phyloP scores from a whole-genome alignment of 495 filamentous ascomycete species.

The Neurospora sp. region DNA sequence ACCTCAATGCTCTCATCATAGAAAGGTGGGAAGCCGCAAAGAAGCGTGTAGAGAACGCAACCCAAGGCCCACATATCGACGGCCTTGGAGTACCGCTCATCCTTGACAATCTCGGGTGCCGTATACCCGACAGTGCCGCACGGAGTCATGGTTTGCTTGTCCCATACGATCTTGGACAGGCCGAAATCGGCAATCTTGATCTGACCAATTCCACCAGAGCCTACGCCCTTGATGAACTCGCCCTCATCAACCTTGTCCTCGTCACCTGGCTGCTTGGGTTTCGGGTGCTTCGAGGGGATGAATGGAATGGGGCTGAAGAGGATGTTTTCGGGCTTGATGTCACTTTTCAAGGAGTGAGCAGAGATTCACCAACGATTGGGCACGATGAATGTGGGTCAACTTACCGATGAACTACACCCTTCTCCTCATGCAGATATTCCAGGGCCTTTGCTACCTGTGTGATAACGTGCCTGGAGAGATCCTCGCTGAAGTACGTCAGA shows the following conservation, averaged over 20 bases:
- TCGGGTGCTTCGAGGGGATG: slow-evolving; percentile 67
- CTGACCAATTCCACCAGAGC: slow-evolving; percentile 82
- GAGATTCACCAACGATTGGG: not conserved
- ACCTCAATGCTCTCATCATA: slow-evolving; percentile 98
- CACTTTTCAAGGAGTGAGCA: slow-evolving; percentile 41
- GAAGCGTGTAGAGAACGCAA: slow-evolving; percentile 90
- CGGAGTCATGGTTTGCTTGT: slow-evolving; percentile 97
- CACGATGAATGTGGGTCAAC: slow-evolving; percentile 13
- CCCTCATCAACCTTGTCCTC: slow-evolving; percentile 98
- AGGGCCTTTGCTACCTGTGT: slow-evolving; percentile 85
- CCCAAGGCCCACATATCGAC: slow-evolving; percentile 99
- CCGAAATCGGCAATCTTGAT: slow-evolving; percentile 99
- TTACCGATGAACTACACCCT: slow-evolving; percentile 93
- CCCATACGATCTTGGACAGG: slow-evolving; percentile 95
- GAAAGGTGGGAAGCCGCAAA: slow-evolving; percentile 96
- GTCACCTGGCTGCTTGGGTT: slow-evolving; percentile 70
- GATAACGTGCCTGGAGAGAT: slow-evolving; percentile 90
- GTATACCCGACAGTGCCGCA: slow-evolving; percentile 98
- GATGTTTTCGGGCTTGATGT: slow-evolving; percentile 97
- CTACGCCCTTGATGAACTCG: slow-evolving; percentile 75
- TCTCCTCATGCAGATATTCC: slow-evolving; percentile 89
- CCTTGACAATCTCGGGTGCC: slow-evolving; percentile 98
- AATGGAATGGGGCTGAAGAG: slow-evolving; percentile 83
- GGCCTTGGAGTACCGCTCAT: slow-evolving; percentile 96
- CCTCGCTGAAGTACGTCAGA: slow-evolving; percentile 96